Evolutionary conservation across 345 rosid genomes (phyloP), one percentile per base, ranked within the genome.

Genomic region (Hibiscus tridactylites): DNA sequence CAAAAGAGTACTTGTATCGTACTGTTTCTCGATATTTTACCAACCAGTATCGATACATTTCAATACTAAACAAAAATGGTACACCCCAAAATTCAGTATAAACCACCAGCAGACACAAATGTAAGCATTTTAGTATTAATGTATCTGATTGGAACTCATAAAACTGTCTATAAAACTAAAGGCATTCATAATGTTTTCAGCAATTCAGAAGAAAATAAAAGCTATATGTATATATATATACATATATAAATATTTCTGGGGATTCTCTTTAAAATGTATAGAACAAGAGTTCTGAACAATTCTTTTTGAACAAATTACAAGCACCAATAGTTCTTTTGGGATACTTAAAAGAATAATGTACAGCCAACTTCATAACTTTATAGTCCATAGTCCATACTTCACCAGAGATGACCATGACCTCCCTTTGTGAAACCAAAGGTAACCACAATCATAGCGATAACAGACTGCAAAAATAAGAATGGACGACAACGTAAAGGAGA

Each of bases 391-490:
- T 19, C 60, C 21, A 13, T 61, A 64, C 60, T 52, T 79, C 80
- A 85, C 92, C 94, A 88, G 73, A 64, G 58, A 31, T 31, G 33
- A 31, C 33, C 42, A 5, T 37, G 42, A 37, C 42, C 42, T 78
- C 85, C 84, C 79, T 79, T 84, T 49, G 89, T 81, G 66, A 73
- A 76, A 26, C 96, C 89, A 42, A 92, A 72, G 73, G 76, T 82
- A 68, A 87, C 19, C 42, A 88, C 93, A 60, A 90, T 75, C 76
- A 84, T 21, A 12, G 90, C 80, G 53, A 92, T 81, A 69, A 86
- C 52, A 1, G 95, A 77, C 98, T 90, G 92, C 67, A 76, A n/a
- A 42, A 31, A 37, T 6, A 37, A 37, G 42, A 37, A 6, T 6
- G 42, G 42, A 37, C 1, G 8, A 9, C 42, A 37, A 37, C 8